Evolutionary conservation across 768 basidiomycete genomes (phyloP), one percentile per base, ranked within the genome.

Genomic region (Crucibulum laeve): DNA sequence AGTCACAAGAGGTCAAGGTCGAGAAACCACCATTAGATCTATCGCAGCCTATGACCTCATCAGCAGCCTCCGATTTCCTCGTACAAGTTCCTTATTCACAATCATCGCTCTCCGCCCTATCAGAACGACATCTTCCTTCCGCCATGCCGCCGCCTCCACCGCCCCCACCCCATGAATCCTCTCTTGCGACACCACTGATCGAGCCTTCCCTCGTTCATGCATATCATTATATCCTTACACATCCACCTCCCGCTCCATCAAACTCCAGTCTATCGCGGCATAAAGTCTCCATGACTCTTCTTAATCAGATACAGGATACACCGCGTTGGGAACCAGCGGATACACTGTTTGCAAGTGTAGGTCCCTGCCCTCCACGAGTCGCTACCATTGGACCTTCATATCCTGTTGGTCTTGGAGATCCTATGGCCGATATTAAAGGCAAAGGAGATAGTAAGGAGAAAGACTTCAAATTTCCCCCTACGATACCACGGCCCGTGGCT

Each of bases 171-270:
- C 57, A 52, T 14, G 43, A 47, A 23, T 45, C 60, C 21, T 71
- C 68, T 4, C 57, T 70, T 4, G 60, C 75, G 4, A 74, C 74
- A 1, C 77, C 82, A 0, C 77, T 76, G 50, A 74, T 75, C 5
- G 82, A 86, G 49, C 83, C 74, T 2, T 71, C 85, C 1, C 74
- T 89, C 23, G 59, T 86, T 33, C 66, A 70, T 10, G 87, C 84
- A 4, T 89, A 87, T 54, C 88, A 87, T 49, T 82, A 89, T 51
- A 82, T 88, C 47, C 73, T 88, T 39, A 87, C 82, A 0, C 79
- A 88, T 51, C 76, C 82, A 0, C 65, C 79, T 0, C 57, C 72
- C 0, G 63, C 67, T 41, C 65, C 70, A 0, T 67, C 68, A 4
- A 58, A 75, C 7, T 63, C 78, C 3, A 86, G 79, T 42, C 79